phyloP scores from a whole-genome alignment of 208 protist species.

The Naegleria gruberi region DNA sequence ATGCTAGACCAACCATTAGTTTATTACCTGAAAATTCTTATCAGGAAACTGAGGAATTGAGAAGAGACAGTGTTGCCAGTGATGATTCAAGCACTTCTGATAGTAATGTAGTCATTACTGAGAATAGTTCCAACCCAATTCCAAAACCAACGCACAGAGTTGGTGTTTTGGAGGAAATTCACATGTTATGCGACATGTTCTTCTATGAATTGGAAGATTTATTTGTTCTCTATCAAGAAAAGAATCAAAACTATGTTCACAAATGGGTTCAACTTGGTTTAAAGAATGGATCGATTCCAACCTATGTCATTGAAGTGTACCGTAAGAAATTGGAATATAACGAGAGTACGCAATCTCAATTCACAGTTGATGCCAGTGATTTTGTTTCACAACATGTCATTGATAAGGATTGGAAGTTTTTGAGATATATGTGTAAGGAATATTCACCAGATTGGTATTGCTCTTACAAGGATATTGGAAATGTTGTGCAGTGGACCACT shows the following conservation, averaged over 20 bases:
- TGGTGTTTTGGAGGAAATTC: neutral
- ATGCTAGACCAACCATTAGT: neutral
- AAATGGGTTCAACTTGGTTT: neutral
- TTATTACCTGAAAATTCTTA: neutral
- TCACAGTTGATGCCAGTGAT: neutral
- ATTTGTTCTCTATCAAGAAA: neutral
- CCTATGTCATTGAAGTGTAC: neutral
- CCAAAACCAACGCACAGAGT: neutral
- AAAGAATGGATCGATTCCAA: neutral
- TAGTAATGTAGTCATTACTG: no score
- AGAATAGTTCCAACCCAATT: neutral
- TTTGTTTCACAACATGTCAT: neutral
- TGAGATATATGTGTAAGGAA: neutral
- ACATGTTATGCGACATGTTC: neutral
- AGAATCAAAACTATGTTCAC: neutral
- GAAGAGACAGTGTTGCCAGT: no score
- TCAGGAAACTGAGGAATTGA: neutral
- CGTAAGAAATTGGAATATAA: neutral
- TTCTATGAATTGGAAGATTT: neutral
- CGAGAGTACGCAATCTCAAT: neutral
- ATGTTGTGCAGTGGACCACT: neutral
- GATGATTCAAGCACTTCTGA: no score
- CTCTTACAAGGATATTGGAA: neutral
- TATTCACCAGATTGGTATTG: neutral
- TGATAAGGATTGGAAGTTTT: neutral